Percentiles rank a stretch among this genome's conserved stretches.
Conservation (phyloP, 305 asterid species). For the Fraxinus paxiana region DNA sequence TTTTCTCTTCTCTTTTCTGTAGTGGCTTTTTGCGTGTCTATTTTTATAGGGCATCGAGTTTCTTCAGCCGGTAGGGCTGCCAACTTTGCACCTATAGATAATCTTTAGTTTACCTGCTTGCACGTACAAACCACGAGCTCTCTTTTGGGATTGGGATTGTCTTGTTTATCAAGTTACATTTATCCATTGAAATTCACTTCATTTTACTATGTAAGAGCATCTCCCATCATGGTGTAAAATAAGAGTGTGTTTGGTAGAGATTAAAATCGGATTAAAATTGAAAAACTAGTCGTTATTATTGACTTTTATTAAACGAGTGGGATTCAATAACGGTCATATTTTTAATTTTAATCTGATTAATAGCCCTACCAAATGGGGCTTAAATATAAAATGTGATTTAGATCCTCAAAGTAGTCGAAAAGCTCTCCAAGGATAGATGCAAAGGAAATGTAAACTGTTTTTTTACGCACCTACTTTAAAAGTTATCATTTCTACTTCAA, state of each 20-base stretch:
- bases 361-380: too few species aligned
- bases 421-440: neutral
- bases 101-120: conserved; percentile 33
- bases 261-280: too few species aligned
- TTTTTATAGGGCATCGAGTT: conserved; percentile 40
- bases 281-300: too few species aligned
- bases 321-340: too few species aligned
- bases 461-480: too few species aligned
- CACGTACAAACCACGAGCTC: conserved; percentile 4
- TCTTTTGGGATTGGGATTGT: neutral
- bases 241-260: too few species aligned
- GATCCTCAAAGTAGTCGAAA: neutral
- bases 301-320: too few species aligned
- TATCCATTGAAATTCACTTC: conserved; percentile 9
- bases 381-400: neutral
- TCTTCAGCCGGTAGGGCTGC: conserved; percentile 26
- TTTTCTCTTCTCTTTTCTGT: conserved; percentile 54
- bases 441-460: neutral
- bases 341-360: too few species aligned
- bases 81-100: conserved; percentile 45
- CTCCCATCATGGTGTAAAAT: too few species aligned
- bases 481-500: too few species aligned
- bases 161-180: neutral
- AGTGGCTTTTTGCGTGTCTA: conserved; percentile 44
- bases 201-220: neutral